Evolutionary conservation across 768 basidiomycete species (phyloP), one percentile per base, ranked within the genome.

Genomic region (Coprinellus micaceus): DNA sequence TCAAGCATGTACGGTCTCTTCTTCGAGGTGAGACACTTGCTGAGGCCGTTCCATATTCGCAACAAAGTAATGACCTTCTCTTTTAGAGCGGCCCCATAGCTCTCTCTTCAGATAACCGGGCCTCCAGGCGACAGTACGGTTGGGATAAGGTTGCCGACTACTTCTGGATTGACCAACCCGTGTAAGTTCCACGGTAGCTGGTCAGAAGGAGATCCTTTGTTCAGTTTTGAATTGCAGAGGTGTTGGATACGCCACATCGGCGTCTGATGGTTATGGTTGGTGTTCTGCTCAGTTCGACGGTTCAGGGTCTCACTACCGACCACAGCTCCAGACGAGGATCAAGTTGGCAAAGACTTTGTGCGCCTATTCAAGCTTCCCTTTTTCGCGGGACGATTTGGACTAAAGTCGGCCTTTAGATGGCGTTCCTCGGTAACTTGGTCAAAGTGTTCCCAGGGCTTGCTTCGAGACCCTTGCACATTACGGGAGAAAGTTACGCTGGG

Each of bases 401-500:
- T 29, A 15, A 26, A 37, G 26, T 10, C 57, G 24, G 12, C 33
- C 41, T 36, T 17, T 53, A 90, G 88, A 80, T 90, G 73, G 86
- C 84, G 15, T 90, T 90, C 66, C 66, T 91, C 43, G 69, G 67
- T 25, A 90, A 90, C 64, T 72, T 89, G 2, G 84, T 89, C 64
- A 84, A 84, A 61, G 83, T 89, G 10, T 91, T 91, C 68, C 89
- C 89, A 17, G 76, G 77, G 61, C 75, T 90, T 22, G 80, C 81
- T 13, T 81, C 72, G 1, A 82, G 89, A 26, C 89, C 89, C 15
- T 76, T 90, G 33, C 72, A 85, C 66, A 64, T 91, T 36, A 82
- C 81, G 0, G 89, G 89, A 4, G 89, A 90, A 69, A 87, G 85
- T 62, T 90, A 89, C 67, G 82, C 89, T 13, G 89, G 89, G 26